A percentile compares a stretch with the other conserved stretches of the same genome.
Evolutionary conservation across 1,139 yeast genomes (phyloP).

Genomic region (Taphrina wiesneri): DNA sequence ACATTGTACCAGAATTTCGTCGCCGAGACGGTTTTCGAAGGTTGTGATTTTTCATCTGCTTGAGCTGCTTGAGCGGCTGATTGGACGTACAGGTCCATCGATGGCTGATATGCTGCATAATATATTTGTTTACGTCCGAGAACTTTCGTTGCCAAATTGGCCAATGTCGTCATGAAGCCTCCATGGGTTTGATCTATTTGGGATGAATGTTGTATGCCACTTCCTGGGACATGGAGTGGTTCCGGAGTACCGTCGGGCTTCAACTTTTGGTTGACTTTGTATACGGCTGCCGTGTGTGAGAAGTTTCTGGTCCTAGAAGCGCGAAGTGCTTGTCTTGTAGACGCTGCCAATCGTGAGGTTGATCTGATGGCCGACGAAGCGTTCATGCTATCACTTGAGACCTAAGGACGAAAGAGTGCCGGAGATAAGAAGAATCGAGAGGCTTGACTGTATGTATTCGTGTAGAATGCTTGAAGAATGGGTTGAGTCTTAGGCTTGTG

Average conservation of each 20-base stretch:
- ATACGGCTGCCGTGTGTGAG: constrained; percentile 4
- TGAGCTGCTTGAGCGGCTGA: constrained; percentile 34
- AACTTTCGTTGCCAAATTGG: constrained; percentile 13
- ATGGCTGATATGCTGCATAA: constrained; percentile 30
- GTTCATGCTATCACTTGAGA: background rate
- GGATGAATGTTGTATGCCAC: constrained; percentile 31
- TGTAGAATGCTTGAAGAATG: background rate
- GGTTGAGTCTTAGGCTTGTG: no score
- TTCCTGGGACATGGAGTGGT: constrained; percentile 27
- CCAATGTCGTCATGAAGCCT: constrained; percentile 21
- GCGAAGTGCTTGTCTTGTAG: background rate
- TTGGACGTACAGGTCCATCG: constrained; percentile 31
- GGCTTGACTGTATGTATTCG: background rate
- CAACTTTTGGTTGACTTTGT: constrained; percentile 26
- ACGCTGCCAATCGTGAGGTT: background rate
- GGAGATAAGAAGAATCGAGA: background rate
- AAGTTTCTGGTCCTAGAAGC: background rate
- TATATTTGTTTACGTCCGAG: constrained; percentile 20
- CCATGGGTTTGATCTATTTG: constrained; percentile 27
- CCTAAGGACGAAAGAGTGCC: background rate
- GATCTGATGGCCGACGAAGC: background rate
- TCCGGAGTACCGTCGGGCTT: constrained; percentile 31
- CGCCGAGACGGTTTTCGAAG: background rate
- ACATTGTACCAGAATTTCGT: constrained; percentile 31
- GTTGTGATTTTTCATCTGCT: constrained; percentile 15